phyloP scores from a whole-genome alignment of 2,329 filamentous ascomycete genomes.

The Mycosphaerella sp. region DNA sequence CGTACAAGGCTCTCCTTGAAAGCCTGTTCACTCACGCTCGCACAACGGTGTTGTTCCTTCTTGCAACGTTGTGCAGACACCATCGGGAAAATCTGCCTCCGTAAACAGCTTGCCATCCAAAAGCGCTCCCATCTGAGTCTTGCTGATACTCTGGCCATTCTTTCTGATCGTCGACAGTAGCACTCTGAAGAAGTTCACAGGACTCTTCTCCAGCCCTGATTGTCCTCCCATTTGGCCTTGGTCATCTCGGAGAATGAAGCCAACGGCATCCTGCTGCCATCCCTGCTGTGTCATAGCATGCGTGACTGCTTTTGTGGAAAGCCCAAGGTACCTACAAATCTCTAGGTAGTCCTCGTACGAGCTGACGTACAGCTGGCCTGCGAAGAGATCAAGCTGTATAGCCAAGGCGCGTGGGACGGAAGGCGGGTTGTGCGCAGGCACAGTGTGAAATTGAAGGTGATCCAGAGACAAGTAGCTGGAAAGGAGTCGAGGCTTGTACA shows the following conservation, averaged over 20 bases:
- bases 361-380: conserved; percentile 60
- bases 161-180: conserved; percentile 23
- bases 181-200: conserved; percentile 23
- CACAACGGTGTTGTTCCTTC: too few relatives aligned
- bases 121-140: conserved; percentile 28
- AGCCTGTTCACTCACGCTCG: too few relatives aligned
- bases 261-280: conserved; percentile 21
- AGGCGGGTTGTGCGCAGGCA: conserved; percentile 24
- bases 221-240: conserved; percentile 17
- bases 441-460: conserved; percentile 40
- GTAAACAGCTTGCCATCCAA: conserved; percentile 17
- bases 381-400: conserved; percentile 56
- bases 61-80: too few relatives aligned
- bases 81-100: conserved; percentile 2
- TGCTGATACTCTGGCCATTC: conserved; percentile 23
- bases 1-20: too few relatives aligned
- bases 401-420: neutral
- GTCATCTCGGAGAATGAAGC: conserved; percentile 23
- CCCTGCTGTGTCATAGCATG: conserved; percentile 1
- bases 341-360: conserved; percentile 50
- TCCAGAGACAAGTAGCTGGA: conserved; percentile 40
- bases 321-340: conserved; percentile 49
- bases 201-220: conserved; percentile 20
- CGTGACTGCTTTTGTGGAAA: conserved; percentile 29
- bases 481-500: conserved; percentile 47